Evolutionary conservation across 2,329 filamentous ascomycete genomes (phyloP).

Genomic region (Metarhizium brunneum): DNA sequence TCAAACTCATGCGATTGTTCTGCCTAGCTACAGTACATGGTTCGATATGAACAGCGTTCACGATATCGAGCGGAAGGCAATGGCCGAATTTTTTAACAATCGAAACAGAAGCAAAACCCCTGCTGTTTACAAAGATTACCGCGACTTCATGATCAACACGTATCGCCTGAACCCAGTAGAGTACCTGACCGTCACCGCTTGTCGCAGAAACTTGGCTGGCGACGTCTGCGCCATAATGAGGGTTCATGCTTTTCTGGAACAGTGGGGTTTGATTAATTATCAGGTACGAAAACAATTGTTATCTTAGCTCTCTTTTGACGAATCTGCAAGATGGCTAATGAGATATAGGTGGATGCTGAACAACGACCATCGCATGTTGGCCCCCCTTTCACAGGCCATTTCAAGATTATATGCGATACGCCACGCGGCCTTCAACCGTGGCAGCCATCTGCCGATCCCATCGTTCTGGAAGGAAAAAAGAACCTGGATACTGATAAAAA

Average conservation of each 20-base stretch:
- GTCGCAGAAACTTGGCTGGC: constrained; percentile 85
- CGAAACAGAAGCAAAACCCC: constrained; percentile 97
- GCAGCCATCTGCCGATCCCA: constrained; percentile 76
- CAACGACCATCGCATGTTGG: constrained; percentile 91
- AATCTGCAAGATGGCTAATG: background rate
- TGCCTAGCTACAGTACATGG: constrained; percentile 97
- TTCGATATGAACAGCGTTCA: constrained; percentile 96
- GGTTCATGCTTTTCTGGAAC: constrained; percentile 93
- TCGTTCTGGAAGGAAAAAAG: constrained; percentile 52
- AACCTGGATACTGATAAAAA: constrained; percentile 63
- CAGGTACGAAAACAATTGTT: constrained; percentile 51
- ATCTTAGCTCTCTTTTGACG: background rate
- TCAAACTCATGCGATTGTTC: constrained; percentile 90
- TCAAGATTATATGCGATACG: constrained; percentile 91
- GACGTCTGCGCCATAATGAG: constrained; percentile 99
- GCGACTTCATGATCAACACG: constrained; percentile 99
- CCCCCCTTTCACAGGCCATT: constrained; percentile 94
- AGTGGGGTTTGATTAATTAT: constrained; percentile 98
- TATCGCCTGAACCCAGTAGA: constrained; percentile 93
- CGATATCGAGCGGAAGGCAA: constrained; percentile 82
- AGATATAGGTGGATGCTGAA: constrained; percentile 78
- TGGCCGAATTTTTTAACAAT: constrained; percentile 98
- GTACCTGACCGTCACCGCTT: constrained; percentile 95
- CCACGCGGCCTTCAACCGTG: constrained; percentile 90
- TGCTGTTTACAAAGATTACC: constrained; percentile 95